Conservation (phyloP, 495 filamentous ascomycete species). For the Bathelium albidoporum region DNA sequence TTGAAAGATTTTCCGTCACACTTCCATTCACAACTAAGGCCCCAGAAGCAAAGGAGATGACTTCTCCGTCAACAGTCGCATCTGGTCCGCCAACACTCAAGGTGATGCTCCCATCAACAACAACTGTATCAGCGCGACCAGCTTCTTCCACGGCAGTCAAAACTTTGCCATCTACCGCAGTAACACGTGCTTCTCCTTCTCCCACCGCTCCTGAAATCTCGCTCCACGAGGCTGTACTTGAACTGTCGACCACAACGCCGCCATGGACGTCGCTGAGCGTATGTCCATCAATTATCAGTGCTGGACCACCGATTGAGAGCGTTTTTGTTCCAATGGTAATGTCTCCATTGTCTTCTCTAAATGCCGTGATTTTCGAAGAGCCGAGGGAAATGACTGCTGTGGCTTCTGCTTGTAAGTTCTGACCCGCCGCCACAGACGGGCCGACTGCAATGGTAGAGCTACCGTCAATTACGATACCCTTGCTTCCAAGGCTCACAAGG, state of each 20-base stretch:
- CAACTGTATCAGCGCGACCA: not conserved
- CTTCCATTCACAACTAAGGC: not conserved
- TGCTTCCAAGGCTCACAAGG: slow-evolving; percentile 3
- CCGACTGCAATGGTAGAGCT: slow-evolving; percentile 6
- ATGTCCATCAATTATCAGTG: not conserved
- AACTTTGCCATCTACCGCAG: not conserved
- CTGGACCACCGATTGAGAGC: not conserved
- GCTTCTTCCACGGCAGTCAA: not conserved
- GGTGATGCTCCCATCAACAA: not conserved
- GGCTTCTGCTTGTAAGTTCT: not conserved
- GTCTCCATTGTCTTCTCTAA: not conserved
- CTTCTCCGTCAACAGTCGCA: not conserved
- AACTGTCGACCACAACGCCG: not conserved
- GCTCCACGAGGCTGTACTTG: not conserved
- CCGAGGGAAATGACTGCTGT: not conserved
- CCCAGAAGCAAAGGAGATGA: not conserved
- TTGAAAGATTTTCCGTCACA: not conserved
- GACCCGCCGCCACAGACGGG: not conserved
- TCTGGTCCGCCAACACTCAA: not conserved
- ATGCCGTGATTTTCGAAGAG: not conserved
- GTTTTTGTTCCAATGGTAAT: not conserved
- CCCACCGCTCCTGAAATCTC: not conserved
- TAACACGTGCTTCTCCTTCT: not conserved
- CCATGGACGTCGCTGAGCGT: not conserved
- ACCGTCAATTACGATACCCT: slow-evolving; percentile 3